Evolutionary conservation across 1,139 yeast species (phyloP).

Genomic region (Taiozyma sp.): DNA sequence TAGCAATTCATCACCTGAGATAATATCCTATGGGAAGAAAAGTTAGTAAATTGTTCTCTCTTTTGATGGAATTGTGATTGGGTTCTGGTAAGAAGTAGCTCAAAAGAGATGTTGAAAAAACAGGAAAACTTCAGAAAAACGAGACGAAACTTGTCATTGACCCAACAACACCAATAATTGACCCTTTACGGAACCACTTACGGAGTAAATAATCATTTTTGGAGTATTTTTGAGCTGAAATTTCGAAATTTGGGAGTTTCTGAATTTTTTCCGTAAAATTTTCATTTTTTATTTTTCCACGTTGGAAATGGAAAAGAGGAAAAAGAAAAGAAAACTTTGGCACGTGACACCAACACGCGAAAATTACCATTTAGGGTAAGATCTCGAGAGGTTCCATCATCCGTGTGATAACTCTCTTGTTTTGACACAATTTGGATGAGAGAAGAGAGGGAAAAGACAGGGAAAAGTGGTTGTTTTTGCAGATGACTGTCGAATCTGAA

Average conservation of each 20-base stretch:
- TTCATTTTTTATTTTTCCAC: not conserved
- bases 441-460: not conserved
- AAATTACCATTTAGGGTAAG: not conserved
- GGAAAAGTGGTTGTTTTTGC: not conserved
- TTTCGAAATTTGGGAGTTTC: not conserved
- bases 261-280: not conserved
- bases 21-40: slow-evolving; percentile 44
- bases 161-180: not conserved
- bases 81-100: not conserved
- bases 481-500: not conserved
- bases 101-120: not conserved
- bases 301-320: not conserved
- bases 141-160: not conserved
- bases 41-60: not conserved
- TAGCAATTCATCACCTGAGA: slow-evolving; percentile 93
- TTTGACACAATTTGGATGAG: not conserved
- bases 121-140: not conserved
- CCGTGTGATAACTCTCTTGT: not conserved
- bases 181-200: not conserved
- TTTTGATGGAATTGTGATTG: not conserved
- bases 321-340: not conserved
- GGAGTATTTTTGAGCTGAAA: not conserved
- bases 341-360: not conserved
- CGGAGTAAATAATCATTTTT: slow-evolving; percentile 20
- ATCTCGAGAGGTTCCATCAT: not conserved